Evolutionary conservation across 345 rosid species (phyloP).

Genomic region (Carallia brachiata): DNA sequence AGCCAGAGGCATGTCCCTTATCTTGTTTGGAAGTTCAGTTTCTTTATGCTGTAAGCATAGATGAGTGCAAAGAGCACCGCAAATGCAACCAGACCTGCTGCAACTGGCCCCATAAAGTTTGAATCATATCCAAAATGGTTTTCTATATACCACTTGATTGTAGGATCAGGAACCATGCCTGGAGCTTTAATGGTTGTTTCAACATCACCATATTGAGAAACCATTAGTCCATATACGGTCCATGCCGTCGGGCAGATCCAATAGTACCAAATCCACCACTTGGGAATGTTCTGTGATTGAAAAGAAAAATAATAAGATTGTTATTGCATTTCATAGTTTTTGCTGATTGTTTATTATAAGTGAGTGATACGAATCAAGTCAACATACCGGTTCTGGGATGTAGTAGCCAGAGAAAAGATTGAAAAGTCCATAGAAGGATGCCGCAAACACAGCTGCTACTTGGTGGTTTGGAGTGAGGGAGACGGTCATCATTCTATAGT

Average conservation of each 20-base stretch:
- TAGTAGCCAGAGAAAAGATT: constrained; percentile 88
- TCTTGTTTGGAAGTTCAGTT: constrained; percentile 73
- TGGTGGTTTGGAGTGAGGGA: constrained; percentile 81
- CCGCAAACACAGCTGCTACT: constrained; percentile 72
- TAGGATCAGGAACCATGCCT: constrained; percentile 32
- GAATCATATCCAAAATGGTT: constrained; percentile 52
- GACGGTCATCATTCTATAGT: constrained; percentile 92
- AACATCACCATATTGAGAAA: constrained; percentile 68
- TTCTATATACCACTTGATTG: constrained; percentile 43
- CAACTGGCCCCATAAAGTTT: constrained; percentile 68
- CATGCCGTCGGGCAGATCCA: constrained; percentile 91
- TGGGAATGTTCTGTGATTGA: constrained; percentile 58
- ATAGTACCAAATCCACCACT: constrained; percentile 95
- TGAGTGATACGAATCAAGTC: neutral
- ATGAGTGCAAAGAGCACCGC: constrained; percentile 60
- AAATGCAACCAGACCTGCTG: constrained; percentile 60
- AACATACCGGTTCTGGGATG: constrained; percentile 70
- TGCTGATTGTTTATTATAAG: neutral
- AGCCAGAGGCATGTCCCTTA: constrained; percentile 21
- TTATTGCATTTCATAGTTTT: neutral
- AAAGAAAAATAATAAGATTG: neutral
- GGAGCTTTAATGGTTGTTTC: constrained; percentile 36
- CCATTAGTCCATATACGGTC: constrained; percentile 55
- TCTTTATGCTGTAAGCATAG: constrained; percentile 67
- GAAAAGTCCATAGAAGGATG: constrained; percentile 71